A percentile compares a stretch with the other conserved stretches of the same genome.
These are phyloP conservation scores for Phytophthora sp. DNA, from an alignment of 352 stramenopile genomes.

Conservation along the genomic window DNA sequence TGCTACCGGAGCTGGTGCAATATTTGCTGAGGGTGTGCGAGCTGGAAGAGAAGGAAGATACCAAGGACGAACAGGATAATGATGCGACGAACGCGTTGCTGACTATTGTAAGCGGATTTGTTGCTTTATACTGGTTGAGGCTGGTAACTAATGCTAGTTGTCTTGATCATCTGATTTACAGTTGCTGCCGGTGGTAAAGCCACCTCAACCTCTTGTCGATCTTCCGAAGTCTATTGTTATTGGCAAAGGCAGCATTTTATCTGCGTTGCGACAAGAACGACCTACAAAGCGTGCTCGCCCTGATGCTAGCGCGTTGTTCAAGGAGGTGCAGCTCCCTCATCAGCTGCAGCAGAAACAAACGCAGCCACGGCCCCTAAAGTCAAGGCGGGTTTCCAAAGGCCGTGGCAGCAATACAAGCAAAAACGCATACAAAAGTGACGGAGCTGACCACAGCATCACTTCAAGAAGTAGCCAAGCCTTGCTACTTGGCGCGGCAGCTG, in stretches of 20 bases:
- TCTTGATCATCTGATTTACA: constrained; percentile 1
- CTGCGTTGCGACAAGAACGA: constrained; percentile 65
- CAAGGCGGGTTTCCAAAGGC: constrained; percentile 25
- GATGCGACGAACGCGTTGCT: constrained; percentile 15
- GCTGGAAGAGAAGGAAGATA: constrained; percentile 49
- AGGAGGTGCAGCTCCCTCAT: constrained; percentile 46
- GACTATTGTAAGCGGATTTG: constrained; percentile 16
- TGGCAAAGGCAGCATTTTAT: constrained; percentile 62
- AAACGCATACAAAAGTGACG: constrained; percentile 17
- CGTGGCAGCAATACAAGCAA: constrained; percentile 24
- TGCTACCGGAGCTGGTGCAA: constrained; percentile 56
- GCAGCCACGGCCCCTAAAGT: constrained; percentile 24
- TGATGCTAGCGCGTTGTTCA: constrained; percentile 47
- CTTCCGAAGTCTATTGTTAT: constrained; percentile 3
- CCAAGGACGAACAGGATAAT: constrained; percentile 4
- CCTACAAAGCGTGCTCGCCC: constrained; percentile 47
- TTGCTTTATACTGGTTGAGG: background rate
- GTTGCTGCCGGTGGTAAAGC: constrained; percentile 32
- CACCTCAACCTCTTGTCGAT: constrained; percentile 4
- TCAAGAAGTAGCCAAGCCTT: constrained; percentile 15
- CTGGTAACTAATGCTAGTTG: background rate
- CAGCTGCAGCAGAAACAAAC: constrained; percentile 33
- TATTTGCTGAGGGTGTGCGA: constrained; percentile 66
- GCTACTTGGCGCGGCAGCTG: constrained; percentile 10
- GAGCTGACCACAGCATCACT: constrained; percentile 4